These are phyloP conservation scores for Purpureocillium takamizusanense DNA, from an alignment of 2,329 filamentous ascomycete species.

Conservation along the genomic window DNA sequence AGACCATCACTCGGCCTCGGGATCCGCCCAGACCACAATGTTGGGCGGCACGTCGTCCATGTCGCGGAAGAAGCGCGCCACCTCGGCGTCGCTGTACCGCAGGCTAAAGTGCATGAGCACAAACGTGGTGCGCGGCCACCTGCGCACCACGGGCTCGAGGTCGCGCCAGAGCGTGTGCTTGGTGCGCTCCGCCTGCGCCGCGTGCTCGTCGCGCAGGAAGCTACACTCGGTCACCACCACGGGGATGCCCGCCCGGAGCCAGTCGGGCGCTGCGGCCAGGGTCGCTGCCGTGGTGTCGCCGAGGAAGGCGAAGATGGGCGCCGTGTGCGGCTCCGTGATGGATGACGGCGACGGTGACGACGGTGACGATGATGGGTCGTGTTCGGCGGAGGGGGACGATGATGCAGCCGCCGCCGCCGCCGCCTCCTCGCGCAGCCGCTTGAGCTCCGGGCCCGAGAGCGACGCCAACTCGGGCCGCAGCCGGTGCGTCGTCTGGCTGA, in stretches of 20 bases:
- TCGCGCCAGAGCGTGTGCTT: constrained; percentile 39
- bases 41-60: constrained; percentile 29
- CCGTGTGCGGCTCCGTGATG: constrained; percentile 28
- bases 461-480: constrained; percentile 27
- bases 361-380: too few species aligned
- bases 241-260: constrained; percentile 28
- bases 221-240: constrained; percentile 42
- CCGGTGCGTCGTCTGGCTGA: constrained; percentile 26
- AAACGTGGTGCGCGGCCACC: constrained; percentile 33
- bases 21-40: constrained; percentile 38
- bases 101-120: constrained; percentile 39
- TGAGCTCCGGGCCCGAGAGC: constrained; percentile 26
- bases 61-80: constrained; percentile 30
- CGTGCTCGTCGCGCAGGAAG: constrained; percentile 34
- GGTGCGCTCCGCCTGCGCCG: constrained; percentile 32
- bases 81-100: constrained; percentile 30
- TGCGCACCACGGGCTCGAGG: constrained; percentile 32
- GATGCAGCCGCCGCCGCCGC: too few species aligned
- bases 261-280: constrained; percentile 27
- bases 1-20: constrained; percentile 10
- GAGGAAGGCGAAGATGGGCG: constrained; percentile 36
- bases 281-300: constrained; percentile 35
- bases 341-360: constrained; percentile 15
- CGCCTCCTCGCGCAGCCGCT: constrained; percentile 22
- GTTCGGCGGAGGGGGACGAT: too few species aligned